Evolutionary conservation across 1,139 yeast genomes (phyloP), one percentile per base, ranked within the genome.

Genomic region (Geotrichum restrictum): DNA sequence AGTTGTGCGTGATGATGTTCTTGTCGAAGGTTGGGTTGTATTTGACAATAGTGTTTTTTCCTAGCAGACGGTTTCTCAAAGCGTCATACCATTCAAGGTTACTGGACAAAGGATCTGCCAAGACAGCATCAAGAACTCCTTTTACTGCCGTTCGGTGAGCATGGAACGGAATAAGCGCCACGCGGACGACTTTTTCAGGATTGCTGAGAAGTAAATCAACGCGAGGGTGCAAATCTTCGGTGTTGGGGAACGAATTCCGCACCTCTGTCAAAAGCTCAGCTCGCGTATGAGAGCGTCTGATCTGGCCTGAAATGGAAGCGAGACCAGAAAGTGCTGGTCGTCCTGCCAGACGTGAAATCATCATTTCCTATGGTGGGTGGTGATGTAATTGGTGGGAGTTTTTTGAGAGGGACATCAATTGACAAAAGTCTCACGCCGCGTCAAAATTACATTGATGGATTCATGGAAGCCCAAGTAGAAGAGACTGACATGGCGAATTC

Each of bases 51-150:
- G 63, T 57, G 53, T 69, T 71, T 56, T 70, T 69, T 5, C 70
- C 59, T 32, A 68, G 58, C 16, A 66, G 59, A 19, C 74, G 55
- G 36, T 61, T 57, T 33, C 55, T 55, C 39, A 69, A 56, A 4
- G 63, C 60, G 27, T 57, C 56, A 49, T 59, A 62, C 74, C 74
- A 70, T 7, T 56, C 50, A 38, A 66, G 65, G 43, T 67, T 67
- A 29, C 67, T 59, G 1, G 68, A 64, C 21, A 70, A 57, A n/a
- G 74, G 74, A 42, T 70, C 74, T 1, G 68, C 66, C 31, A 70
- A 57, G 14, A 68, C 56, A 13, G 67, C 62, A 41, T 69, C 69
- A 34, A 69, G 59, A 3, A 67, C 59, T 4, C 60, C 55, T 39
- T 63, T 61, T 45, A 63, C 60, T 21, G 45, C 62, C 6, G 56